Percentiles rank a stretch among this genome's conserved stretches.
These are phyloP conservation scores for Iris pallida DNA, from an alignment of 116 monocot genomes.

Conservation along the genomic window DNA sequence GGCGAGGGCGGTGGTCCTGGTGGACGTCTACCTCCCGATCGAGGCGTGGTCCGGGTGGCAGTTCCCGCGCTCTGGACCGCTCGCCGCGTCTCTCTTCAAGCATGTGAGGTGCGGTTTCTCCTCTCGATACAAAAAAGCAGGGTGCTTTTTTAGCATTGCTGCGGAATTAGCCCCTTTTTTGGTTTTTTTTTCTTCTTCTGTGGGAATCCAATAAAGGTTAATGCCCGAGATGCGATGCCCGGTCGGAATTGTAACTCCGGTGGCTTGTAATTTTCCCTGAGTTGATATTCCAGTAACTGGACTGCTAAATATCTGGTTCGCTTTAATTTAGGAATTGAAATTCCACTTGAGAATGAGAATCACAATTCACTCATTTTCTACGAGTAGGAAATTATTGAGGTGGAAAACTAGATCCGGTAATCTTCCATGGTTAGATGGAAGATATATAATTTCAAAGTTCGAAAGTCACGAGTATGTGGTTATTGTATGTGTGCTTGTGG, in stretches of 20 bases:
- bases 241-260: too few species aligned
- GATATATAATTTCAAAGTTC: neutral
- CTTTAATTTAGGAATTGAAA: too few species aligned
- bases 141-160: neutral
- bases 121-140: neutral
- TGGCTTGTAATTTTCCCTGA: too few species aligned
- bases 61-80: constrained; percentile 39
- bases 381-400: too few species aligned
- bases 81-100: constrained; percentile 74
- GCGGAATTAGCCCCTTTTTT: neutral
- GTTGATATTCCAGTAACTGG: too few species aligned
- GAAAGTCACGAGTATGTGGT: neutral
- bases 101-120: constrained; percentile 61
- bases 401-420: too few species aligned
- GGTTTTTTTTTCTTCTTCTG: neutral
- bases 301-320: too few species aligned
- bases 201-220: neutral
- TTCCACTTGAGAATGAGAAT: too few species aligned
- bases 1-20: constrained; percentile 53
- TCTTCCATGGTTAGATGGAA: too few species aligned
- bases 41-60: constrained; percentile 83
- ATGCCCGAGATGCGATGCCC: neutral
- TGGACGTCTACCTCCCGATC: constrained; percentile 72
- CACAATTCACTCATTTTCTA: too few species aligned
- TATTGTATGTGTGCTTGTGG: neutral